Evolutionary conservation across 1,284 basidiomycete species (phyloP), one percentile per base, ranked within the genome.

Genomic region (Melampsora americana): DNA sequence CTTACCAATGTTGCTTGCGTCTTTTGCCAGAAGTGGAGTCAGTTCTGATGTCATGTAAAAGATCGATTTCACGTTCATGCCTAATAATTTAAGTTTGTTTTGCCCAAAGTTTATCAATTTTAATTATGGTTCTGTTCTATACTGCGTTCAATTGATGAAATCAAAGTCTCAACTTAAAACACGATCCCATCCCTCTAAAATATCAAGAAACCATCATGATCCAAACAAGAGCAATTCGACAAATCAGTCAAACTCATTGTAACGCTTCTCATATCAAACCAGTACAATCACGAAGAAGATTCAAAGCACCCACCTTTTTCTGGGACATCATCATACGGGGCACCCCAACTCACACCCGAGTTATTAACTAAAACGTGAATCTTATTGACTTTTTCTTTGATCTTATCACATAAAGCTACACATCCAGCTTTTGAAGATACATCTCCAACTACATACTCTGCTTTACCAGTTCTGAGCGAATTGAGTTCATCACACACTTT

Each of bases 301-400:
- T 16, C 42, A 26, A 32, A 16, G 2, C 12, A 35, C 66, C 4
- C 28, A 73, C 66, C 77, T 65, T 73, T 77, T 56, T 77, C 77
- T 20, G 77, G 77, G 28, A 77, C 61, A 53, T 77, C 44, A 32
- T 62, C 64, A 59, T 60, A 75, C 39, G 77, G 77, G 1, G 77
- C 77, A n/a, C 77, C 77, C 77, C 77, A 77, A 23, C 70, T 65
- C n/a, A 75, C 77, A 12, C 77, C 77, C 9, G 77, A 77, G 42
- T 77, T 77, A 39, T 77, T 77, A 30, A 77, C 67, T 6, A 77
- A 64, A 12, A 77, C 69, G 48, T 77, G 69, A 53, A 77, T 59
- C 42, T 75, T 77, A 28, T 42, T 59, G 23, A 71, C 77, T 50
- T 44, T 77, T 44, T 66, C 48, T 61, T 77, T 77, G 0, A 77